Evolutionary conservation across 106 monocot genomes (phyloP), one percentile per base, ranked within the genome.

Genomic region (Apostasia shenzhenica): DNA sequence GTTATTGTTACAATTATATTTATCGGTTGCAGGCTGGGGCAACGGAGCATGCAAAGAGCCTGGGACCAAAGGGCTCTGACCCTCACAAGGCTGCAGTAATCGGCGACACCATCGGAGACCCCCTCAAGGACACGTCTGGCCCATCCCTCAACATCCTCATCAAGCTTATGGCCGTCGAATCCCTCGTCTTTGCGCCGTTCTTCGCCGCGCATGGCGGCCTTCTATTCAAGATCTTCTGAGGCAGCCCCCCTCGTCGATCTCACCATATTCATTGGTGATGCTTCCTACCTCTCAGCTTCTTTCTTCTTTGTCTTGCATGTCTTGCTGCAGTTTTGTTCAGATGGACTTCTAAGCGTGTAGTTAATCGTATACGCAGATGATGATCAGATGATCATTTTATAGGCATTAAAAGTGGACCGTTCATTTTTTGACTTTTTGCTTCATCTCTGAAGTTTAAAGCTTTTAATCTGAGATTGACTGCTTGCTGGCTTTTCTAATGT

Each of bases 111-210:
- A 94, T 94, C 48, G 90, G 94, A 8, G 94, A 94, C 70, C 94
- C 94, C 38, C 88, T 94, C 51, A 94, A 94, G 88, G 94, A 94
- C 79, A 94, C 91, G 14, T 94, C 94, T 8, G 94, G 94, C 1
- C 94, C 90, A 1, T 94, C 94, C 0, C 87, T 94, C 72, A 94
- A 94, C 81, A 94, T 94, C 62, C 87, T 94, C 73, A 94, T 94
- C 79, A 94, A 94, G 83, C 94, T 94, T 43, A 94, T 94, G 94
- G 94, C 91, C 0, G 91, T 94, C 1, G 94, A 94, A 48, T 94
- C 94, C 6, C 91, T 94, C 1, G 94, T 94, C 72, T 91, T 94
- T n/a, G 90, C 94, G 1, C 94, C 90, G 0, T 94, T 94, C 80
- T 94, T 94, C n/a, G 90, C 89, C 40, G 67, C 82, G 5, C 94